Evolutionary conservation across 1,284 basidiomycete species (phyloP), one percentile per base, ranked within the genome.

Genomic region (Inonotus obliquus): DNA sequence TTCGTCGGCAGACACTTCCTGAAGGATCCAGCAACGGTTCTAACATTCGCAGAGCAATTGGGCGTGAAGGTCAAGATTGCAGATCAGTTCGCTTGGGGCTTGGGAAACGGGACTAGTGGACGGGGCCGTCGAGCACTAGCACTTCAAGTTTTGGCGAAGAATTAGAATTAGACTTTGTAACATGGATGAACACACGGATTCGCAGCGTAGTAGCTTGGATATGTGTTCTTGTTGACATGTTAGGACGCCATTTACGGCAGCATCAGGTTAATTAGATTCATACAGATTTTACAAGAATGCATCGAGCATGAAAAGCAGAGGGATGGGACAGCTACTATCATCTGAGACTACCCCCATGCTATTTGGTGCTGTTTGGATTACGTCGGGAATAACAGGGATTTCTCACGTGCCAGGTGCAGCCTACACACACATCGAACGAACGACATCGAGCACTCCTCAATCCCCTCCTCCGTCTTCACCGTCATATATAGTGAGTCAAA

Each of bases 1-100:
- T 69, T 82, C 52, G 78, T 83, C 13, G 84, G 84, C 27, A 70
- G 81, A 17, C 72, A 75, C 56, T 85, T 85, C 74, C 79, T 81
- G 70, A 82, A 82, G 74, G 79, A 84, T 64, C 83, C 83, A 0
- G 81, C 75, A 0, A 62, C 71, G 0, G 79, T 80, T 6, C 79
- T 79, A 77, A 44, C 54, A 7, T 65, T 44, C 41, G 56, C 52
- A 62, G 74, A 59, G 55, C 72, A 66, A 39, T 58, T 66, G n/a
- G 63, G 69, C 3, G 68, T 76, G 1, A 57, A 70, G 49, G 67
- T 75, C 21, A 62, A 68, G 25, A 29, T 49, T 9, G 48, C 48
- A 25, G 6, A 49, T 29, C 48, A 49, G 23, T 25, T 49, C 27
- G 63, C 63, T 49, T 74, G 73, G 73, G 68, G 67, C 3, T 67